Base-by-base conservation (phyloP, 2,329 filamentous ascomycete genomes). In the Hymenoscyphus infarciens region DNA sequence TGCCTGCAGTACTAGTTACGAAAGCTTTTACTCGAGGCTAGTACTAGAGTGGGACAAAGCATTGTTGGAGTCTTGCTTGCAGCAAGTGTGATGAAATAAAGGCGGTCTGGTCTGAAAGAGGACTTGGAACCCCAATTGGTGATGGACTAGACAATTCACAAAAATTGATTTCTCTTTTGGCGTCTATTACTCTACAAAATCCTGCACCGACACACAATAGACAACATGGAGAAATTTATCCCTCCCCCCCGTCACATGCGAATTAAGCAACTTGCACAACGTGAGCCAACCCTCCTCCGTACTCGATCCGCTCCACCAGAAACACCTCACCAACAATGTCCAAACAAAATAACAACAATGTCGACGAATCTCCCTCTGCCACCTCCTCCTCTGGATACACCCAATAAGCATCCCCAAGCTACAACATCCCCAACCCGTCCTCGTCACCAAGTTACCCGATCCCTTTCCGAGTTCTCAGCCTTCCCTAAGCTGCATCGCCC, bases 361-460 rank as follows among this genome's bases (percentile, higher is more conserved):
- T 61, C 60, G 3, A n/a, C 33, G 10, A 61, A 61, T 42, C 49
- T 54, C 27, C 45, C 39, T 58, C n/a, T 49, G 7, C 45, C 56
- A 7, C 60, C 60, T 16, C 60, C 60, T 16, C 27, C 55, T 10
- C 22, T 57, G 10, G 60, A 62, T 22, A 35, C 42, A 7, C 55
- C 25, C 11, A 55, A 27, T 13, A 61, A 57, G 53, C 33, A 38
- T 15, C 8, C 19, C 22, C 29, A 29, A 2, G 8, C 39, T n/a
- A 33, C 60, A 5, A 55, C 31, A 59, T 74, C 77, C 31, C 74
- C 75, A 31, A 71, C 70, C 59, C 75, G 75, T 33, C 73, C 77
- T 31, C 79, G 79, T 61, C 83, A 84, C 68, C 81, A 83, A 68
- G 77, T 85, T 64, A 81, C 78, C 64, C 79, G 82, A 42, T 86